phyloP scores from a whole-genome alignment of 441 rosid genomes.

The Geranium incanum region DNA sequence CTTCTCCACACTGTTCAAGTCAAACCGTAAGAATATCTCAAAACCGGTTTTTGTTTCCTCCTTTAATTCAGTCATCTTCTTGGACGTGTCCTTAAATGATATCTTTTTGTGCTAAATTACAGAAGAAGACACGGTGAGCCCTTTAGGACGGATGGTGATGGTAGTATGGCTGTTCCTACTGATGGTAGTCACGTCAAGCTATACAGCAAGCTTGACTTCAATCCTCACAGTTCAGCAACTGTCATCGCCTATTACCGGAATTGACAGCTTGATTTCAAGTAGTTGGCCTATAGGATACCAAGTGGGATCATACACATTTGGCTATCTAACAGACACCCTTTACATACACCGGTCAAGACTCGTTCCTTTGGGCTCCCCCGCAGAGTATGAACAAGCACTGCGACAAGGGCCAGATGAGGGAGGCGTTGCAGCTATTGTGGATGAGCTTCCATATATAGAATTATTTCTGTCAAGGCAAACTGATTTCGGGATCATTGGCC shows the following conservation, averaged over 20 bases:
- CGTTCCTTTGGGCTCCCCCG: slow-evolving; percentile 49
- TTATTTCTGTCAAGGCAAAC: slow-evolving; percentile 45
- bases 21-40: slow-evolving; percentile 48
- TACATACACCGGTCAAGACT: slow-evolving; percentile 53
- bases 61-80: too few species aligned
- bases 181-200: slow-evolving; percentile 82
- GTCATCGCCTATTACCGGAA: slow-evolving; percentile 67
- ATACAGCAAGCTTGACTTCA: slow-evolving; percentile 81
- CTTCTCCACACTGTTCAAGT: slow-evolving; percentile 69
- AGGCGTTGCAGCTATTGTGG: slow-evolving; percentile 80
- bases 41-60: not conserved
- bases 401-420: slow-evolving; percentile 49
- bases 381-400: slow-evolving; percentile 60
- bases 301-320: slow-evolving; percentile 60
- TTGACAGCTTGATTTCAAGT: slow-evolving; percentile 64
- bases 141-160: slow-evolving; percentile 71
- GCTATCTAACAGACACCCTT: slow-evolving; percentile 53
- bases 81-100: too few species aligned
- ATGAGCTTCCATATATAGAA: slow-evolving; percentile 69
- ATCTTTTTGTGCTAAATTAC: slow-evolving; percentile 22
- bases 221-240: slow-evolving; percentile 45
- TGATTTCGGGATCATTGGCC: slow-evolving; percentile 68
- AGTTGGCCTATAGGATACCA: slow-evolving; percentile 74
- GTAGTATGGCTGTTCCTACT: slow-evolving; percentile 80
- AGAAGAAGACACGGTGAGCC: slow-evolving; percentile 63